These are phyloP conservation scores for Russula earlei DNA, from an alignment of 768 basidiomycete species.

Conservation along the genomic window DNA sequence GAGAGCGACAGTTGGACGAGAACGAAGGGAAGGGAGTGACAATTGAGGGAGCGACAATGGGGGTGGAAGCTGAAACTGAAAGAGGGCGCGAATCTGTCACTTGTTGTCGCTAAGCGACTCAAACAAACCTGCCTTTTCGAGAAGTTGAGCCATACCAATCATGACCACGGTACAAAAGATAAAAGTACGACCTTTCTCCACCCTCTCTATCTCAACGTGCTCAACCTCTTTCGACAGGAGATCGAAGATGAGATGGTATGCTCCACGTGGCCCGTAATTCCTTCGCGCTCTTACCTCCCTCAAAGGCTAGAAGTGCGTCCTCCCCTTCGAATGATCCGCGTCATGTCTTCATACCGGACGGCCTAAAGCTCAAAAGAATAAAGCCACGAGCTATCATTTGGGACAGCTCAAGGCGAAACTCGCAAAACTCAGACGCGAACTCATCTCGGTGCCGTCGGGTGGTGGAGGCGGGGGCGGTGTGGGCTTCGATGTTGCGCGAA, in stretches of 20 bases:
- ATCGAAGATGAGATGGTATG: conserved; percentile 95
- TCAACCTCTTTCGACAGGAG: conserved; percentile 42
- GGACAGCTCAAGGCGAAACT: conserved; percentile 98
- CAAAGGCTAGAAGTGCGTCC: conserved; percentile 69
- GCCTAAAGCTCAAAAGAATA: conserved; percentile 81
- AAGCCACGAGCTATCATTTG: conserved; percentile 92
- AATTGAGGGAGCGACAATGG: no score
- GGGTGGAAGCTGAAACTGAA: no score
- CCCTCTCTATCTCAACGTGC: conserved; percentile 10
- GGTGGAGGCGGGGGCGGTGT: conserved; percentile 80
- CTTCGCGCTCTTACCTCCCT: conserved; percentile 22
- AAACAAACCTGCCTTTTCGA: neutral
- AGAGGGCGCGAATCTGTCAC: no score
- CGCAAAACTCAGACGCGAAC: conserved; percentile 90
- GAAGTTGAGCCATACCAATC: conserved; percentile 18
- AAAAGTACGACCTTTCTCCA: conserved; percentile 39
- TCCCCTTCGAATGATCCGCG: conserved; percentile 5
- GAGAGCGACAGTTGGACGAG: conserved; percentile 8
- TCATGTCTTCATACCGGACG: conserved; percentile 12
- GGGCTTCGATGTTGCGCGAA: conserved; percentile 97
- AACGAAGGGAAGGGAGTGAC: neutral
- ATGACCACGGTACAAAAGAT: conserved; percentile 93
- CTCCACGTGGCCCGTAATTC: conserved; percentile 19
- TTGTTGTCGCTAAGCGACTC: neutral
- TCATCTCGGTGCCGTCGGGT: conserved; percentile 67